phyloP scores from a whole-genome alignment of 345 rosid species.

The Syzygium aromaticum region DNA sequence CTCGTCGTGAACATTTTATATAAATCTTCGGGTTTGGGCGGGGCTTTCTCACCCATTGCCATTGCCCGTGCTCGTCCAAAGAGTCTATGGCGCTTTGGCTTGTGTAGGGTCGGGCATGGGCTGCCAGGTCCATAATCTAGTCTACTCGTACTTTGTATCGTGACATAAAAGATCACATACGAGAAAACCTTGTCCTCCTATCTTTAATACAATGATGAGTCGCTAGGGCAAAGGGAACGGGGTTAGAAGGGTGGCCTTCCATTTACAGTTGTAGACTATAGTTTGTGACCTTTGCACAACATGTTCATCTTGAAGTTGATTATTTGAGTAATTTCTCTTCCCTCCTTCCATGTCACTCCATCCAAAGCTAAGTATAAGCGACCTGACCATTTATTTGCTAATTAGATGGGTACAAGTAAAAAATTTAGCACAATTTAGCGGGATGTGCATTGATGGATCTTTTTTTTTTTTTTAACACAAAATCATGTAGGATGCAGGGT shows the following conservation, averaged over 20 bases:
- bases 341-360: neutral
- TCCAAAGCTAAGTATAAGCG: neutral
- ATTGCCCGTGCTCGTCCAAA: too few relatives aligned
- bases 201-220: neutral
- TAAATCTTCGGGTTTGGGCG: neutral
- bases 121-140: too few relatives aligned
- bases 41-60: too few relatives aligned
- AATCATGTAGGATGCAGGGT: neutral
- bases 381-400: neutral
- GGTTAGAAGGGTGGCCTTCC: neutral
- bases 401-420: neutral
- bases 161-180: too few relatives aligned
- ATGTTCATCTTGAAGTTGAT: neutral
- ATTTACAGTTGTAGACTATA: neutral
- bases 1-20: neutral
- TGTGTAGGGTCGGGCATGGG: too few relatives aligned
- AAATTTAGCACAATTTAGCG: neutral
- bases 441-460: neutral
- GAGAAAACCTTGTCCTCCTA: too few relatives aligned
- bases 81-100: too few relatives aligned
- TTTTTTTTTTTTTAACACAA: neutral
- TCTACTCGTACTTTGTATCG: too few relatives aligned
- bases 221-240: fast-evolving
- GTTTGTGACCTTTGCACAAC: neutral
- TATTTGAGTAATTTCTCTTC: neutral